Base-by-base conservation (phyloP, 352 stramenopile genomes). In the Phytopythium delawarense region DNA sequence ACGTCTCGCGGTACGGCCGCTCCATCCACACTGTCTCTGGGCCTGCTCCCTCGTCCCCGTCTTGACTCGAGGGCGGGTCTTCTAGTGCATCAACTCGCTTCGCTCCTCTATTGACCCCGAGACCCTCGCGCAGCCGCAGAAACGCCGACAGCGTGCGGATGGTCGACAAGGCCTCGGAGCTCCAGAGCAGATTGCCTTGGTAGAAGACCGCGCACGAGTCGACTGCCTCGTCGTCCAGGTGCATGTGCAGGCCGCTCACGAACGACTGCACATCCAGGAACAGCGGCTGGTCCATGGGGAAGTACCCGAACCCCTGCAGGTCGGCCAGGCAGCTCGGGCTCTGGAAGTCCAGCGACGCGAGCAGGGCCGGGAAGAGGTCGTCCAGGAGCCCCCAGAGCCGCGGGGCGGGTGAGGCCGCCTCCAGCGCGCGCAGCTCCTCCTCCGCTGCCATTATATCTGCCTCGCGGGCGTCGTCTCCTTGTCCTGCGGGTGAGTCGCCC, bases 191-290 rank as follows among this genome's bases (percentile, higher is more conserved):
- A 25, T 83, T 85, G 11, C 81, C 81, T 21, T 75, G 81, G 52
- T 74, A 86, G 51, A 90, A 84, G 1, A 86, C 44, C 12, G 75
- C 76, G 1, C 67, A 66, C 2, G 62, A 64, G 23, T 67, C 62
- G 20, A 67, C 34, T 48, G 25, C 35, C 18, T 66, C 49, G 57
- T 5, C 45, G n/a, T 51, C 64, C 8, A 71, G 50, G 34, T 79
- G 63, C 20, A 45, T 62, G 9, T 66, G 59, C 20, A 90, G 69
- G 11, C 64, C 71, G 63, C 82, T 79, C 16, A 84, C 46, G 39
- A 87, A 81, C 16, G 78, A 76, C 64, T 90, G 78, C 7, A 86
- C 40, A 40, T 74, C 64, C 35, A 90, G 55, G 45, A 83, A 81
- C 25, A 75, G 78, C 1, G 65, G 40, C 20, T 81, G 66, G 39